Evolutionary conservation across 1,139 yeast genomes (phyloP), one percentile per base, ranked within the genome.

Genomic region (Suhomyces coccinellae): DNA sequence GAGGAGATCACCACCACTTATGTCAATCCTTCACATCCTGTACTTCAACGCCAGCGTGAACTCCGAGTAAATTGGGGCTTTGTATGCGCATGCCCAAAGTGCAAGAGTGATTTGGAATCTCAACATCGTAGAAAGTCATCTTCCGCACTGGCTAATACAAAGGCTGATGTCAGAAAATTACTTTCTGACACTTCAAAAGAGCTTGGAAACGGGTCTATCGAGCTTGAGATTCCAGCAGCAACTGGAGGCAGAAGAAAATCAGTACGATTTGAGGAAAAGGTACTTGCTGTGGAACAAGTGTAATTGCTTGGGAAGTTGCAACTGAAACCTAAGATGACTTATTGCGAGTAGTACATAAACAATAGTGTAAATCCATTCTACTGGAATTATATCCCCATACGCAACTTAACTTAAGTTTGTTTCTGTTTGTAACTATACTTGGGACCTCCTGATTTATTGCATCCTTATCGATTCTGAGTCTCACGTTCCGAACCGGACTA

Each of bases 31-130:
- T 63, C 70, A 9, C 83, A 80, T 56, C 79, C 82, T 3, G 79
- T 83, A 7, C 78, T 74, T 38, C 81, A 82, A 52, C 77, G 96
- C 53, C 83, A 81, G 56, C 66, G 87, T 50, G 83, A 79, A 51
- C 67, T 88, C 41, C 68, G 91, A 46, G 82, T 82, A n/a, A 83
- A 85, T 55, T 88, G 90, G 89, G 96, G 96, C 5, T 88, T 88
- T 61, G 57, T 77, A n/a, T 88, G 96, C 62, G 66, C 62, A 22
- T 88, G 96, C 61, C 54, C 62, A 9, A 79, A 85, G 50, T 88
- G 96, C 63, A 76, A 78, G 54, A 67, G 66, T 6, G 95, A 86
- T 51, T 66, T 74, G 38, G 65, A 71, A 45, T 53, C 48, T 2
- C 73, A 69, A 44, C 73, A 71, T 22, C 55, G 71, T 43, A 59